Conservation (phyloP, 2,329 filamentous ascomycete genomes). For the Acarospora socialis region DNA sequence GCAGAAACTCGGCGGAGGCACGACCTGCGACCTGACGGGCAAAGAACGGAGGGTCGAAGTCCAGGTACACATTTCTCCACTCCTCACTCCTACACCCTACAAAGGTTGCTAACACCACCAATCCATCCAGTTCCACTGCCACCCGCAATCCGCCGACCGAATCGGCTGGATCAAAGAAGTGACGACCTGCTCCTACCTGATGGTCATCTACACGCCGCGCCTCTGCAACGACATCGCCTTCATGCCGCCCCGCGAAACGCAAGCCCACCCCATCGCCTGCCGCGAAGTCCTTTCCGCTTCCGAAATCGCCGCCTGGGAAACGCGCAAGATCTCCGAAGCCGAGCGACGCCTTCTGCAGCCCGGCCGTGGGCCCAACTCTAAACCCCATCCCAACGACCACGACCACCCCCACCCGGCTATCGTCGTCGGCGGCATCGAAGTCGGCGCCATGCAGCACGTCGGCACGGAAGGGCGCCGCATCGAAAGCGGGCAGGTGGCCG, state of each 20-base stretch:
- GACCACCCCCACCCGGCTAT: conserved; percentile 21
- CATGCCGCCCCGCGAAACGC: conserved; percentile 61
- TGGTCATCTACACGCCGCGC: conserved; percentile 81
- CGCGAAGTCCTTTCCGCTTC: conserved; percentile 51
- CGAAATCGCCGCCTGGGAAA: conserved; percentile 33
- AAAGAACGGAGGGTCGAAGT: conserved; percentile 72
- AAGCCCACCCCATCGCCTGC: conserved; percentile 64
- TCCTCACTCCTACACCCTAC: too few relatives aligned
- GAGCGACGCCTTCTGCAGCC: conserved; percentile 4
- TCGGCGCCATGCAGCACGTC: conserved; percentile 43
- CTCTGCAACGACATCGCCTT: conserved; percentile 82
- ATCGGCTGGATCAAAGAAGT: conserved; percentile 92
- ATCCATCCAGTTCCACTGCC: conserved; percentile 65
- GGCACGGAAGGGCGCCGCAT: conserved; percentile 41
- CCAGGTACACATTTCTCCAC: too few relatives aligned
- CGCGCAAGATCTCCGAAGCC: conserved; percentile 12
- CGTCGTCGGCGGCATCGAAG: conserved; percentile 42
- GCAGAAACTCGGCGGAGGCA: conserved; percentile 66
- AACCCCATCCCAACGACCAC: conserved; percentile 13
- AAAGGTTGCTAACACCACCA: too few relatives aligned
- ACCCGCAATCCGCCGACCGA: conserved; percentile 57
- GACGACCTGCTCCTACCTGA: conserved; percentile 79
- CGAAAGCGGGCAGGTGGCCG: conserved; percentile 38
- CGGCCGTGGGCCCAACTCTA: conserved; percentile 18
- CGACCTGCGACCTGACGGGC: conserved; percentile 72